Base-by-base conservation (phyloP, 148 eudicot genomes). In the Heliosperma pusillum region DNA sequence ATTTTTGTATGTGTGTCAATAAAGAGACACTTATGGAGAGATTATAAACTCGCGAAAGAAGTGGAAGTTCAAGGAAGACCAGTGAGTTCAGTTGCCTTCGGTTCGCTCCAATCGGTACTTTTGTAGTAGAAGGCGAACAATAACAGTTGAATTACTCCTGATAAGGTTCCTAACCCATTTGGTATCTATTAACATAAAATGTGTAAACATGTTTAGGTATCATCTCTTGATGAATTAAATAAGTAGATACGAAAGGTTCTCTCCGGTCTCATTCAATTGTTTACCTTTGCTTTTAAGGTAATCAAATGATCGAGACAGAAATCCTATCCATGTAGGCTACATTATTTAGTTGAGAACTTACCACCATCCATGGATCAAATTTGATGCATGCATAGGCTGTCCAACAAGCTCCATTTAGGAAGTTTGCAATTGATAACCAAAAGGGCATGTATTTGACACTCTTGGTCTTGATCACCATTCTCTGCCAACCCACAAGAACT, bases 401-500 rank as follows among this genome's bases (percentile, higher is more conserved):
- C 97, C 97, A 95, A 10, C 85, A 59, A 47, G 70, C 22, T 1
- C 92, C 91, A 78, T 95, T 95, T 4, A 75, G 55, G 67, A 95
- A 89, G 82, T 72, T 83, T n/a, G 96, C 83, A 0, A 89, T 71
- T 22, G 99, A 86, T 33, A 95, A 59, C 66, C 64, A 75, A n/a
- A 92, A 86, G 0, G 99, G 99, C 97, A 95, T 89, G 88, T 74
- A 95, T 66, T 86, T 90, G 0, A 95, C 99, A 52, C 96, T 95
- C 82, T 87, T 90, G 1, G 96, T 90, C 82, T 26, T 80, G 5
- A 95, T 85, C 33, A 90, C 97, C 71, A 67, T 67, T 67, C 53
- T 67, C 71, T 67, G 55, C 50, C 24, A 12, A 11, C 1, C 12
- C 55, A 16, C 16, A 50, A 47, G 13, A 11, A 47, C 53, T 0